Evolutionary conservation across 345 rosid genomes (phyloP), one percentile per base, ranked within the genome.

Genomic region (Salix dunnii): DNA sequence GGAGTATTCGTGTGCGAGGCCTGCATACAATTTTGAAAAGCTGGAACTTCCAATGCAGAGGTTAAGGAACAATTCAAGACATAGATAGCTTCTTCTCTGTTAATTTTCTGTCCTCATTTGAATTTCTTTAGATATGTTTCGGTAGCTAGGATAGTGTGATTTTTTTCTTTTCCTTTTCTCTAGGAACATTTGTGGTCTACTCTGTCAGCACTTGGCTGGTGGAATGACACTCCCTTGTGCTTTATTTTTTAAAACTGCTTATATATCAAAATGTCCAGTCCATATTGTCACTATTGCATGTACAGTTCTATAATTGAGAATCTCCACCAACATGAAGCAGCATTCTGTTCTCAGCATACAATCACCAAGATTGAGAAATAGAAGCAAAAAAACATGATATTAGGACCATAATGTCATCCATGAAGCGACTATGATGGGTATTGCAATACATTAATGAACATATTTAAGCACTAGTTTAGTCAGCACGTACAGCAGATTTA

Each of bases 401-500:
- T 40, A 25, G 42, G 11, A 65, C 27, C 58, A 11, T 20, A 20
- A 4, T 12, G 48, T 40, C 65, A 40, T 66, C 33, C 25, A 14
- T 38, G 73, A 68, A 71, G 46, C 43, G 23, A 23, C 36, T 3
- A 27, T 40, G 43, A 42, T 5, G 30, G 38, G 43, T 35, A 53
- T 71, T 72, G 31, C 46, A 61, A 28, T 27, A 49, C 35, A 21
- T 23, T 16, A 77, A 49, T 8, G n/a, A 67, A 46, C 25, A 46
- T 14, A 76, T 63, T 7, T 42, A 75, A 71, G 74, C 23, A 23
- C 61, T 21, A 64, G 10, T 68, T 40, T 65, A 51, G 21, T 58
- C 28, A 10, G 63, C 63, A 87, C 96, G 88, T 88, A 96, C 99
- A 80, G 86, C 90, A 79, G 92, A 87, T 83, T 86, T 92, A 70